These are phyloP conservation scores for Polytolypa hystricis DNA, from an alignment of 2,329 filamentous ascomycete genomes.

Conservation along the genomic window DNA sequence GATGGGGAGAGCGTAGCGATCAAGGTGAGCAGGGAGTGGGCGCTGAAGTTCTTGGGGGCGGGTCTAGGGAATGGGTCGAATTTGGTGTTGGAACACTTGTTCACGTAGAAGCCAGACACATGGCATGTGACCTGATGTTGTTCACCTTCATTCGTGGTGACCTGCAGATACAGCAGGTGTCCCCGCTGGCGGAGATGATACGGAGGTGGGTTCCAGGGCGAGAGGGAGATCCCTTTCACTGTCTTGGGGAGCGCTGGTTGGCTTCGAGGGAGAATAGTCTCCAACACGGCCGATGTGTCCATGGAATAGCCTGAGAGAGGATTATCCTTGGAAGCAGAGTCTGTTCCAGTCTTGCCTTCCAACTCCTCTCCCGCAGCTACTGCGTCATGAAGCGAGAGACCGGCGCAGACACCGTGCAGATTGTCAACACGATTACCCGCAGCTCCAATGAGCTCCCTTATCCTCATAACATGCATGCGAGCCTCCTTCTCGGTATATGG, in stretches of 20 bases:
- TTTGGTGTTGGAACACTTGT: slow-evolving; percentile 88
- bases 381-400: slow-evolving; percentile 75
- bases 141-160: slow-evolving; percentile 89
- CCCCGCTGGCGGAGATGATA: slow-evolving; percentile 83
- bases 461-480: slow-evolving; percentile 81
- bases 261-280: slow-evolving; percentile 58
- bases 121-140: slow-evolving; percentile 89
- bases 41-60: slow-evolving; percentile 63
- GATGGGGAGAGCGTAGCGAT: slow-evolving; percentile 71
- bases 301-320: slow-evolving; percentile 68
- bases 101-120: slow-evolving; percentile 91
- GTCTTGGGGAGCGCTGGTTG: slow-evolving; percentile 70
- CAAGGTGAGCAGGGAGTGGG: slow-evolving; percentile 78
- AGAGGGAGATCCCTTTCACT: slow-evolving; percentile 77
- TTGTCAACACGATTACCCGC: slow-evolving; percentile 79
- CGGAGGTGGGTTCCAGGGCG: slow-evolving; percentile 92
- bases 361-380: slow-evolving; percentile 42
- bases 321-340: slow-evolving; percentile 35
- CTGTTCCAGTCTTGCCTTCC: slow-evolving; percentile 27
- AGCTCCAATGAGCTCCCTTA: slow-evolving; percentile 86
- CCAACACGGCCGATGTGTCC: slow-evolving; percentile 53
- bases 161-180: slow-evolving; percentile 79
- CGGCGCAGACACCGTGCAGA: slow-evolving; percentile 74
- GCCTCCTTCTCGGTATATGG: slow-evolving; percentile 98
- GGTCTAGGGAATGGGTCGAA: slow-evolving; percentile 81